Percentiles rank a stretch among this genome's conserved stretches.
Evolutionary conservation across 2,329 filamentous ascomycete species (phyloP).

Genomic region (Xylaria sp.): DNA sequence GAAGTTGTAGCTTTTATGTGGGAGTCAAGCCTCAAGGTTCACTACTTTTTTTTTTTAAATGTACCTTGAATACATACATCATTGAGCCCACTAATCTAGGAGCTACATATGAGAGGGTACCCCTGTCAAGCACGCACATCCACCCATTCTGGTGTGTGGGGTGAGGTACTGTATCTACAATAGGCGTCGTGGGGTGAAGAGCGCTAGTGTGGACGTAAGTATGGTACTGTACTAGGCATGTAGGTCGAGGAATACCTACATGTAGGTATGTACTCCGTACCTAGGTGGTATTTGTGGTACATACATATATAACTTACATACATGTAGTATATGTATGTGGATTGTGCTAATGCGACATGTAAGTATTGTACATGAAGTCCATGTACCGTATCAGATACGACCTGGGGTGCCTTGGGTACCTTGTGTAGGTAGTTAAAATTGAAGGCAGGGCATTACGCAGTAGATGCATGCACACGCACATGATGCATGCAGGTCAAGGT

Average conservation of each 20-base stretch:
- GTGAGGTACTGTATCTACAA: conserved; percentile 1
- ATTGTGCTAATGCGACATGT: not conserved
- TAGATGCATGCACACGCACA: too few species aligned
- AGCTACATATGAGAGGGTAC: not conserved
- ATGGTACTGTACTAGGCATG: too few species aligned
- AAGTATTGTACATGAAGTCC: not conserved
- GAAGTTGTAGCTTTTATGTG: not conserved
- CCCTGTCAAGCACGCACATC: not conserved
- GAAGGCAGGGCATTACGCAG: conserved; percentile 8
- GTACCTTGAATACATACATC: conserved; percentile 1
- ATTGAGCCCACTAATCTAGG: not conserved
- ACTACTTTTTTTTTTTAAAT: not conserved
- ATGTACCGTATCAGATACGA: not conserved
- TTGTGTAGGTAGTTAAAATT: conserved; percentile 1
- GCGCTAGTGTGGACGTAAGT: not conserved
- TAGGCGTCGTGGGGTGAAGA: conserved; percentile 4
- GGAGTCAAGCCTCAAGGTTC: not conserved
- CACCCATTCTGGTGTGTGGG: conserved; percentile 12
- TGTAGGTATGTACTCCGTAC: too few species aligned
- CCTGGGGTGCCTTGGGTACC: not conserved
- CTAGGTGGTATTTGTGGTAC: not conserved
- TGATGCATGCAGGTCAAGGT: conserved; percentile 1
- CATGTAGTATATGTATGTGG: not conserved
- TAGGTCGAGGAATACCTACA: too few species aligned
- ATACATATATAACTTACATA: too few species aligned